Evolutionary conservation across 208 protist genomes (phyloP).

Genomic region (Plasmodiophora brassicae): DNA sequence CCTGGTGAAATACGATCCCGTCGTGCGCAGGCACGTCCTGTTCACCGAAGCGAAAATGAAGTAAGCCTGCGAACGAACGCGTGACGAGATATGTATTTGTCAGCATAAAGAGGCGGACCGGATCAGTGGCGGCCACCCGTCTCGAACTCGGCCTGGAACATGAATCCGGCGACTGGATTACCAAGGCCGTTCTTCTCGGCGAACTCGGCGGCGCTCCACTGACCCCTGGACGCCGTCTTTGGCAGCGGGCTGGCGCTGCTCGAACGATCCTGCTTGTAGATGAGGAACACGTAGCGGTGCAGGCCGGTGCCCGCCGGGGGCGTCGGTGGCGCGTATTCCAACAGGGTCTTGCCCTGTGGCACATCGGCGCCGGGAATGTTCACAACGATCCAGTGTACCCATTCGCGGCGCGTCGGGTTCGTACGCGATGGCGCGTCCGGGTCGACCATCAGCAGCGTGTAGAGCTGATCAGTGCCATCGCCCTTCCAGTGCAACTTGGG

Average conservation of each 20-base stretch:
- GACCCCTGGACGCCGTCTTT: too few species aligned
- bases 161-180: too few species aligned
- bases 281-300: slow-evolving; percentile 48
- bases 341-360: slow-evolving; percentile 28
- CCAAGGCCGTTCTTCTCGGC: too few species aligned
- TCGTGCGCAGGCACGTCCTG: neutral
- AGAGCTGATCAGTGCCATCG: slow-evolving; percentile 1
- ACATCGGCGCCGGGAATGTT: slow-evolving; percentile 45
- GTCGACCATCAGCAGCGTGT: slow-evolving; percentile 46
- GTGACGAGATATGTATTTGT: too few species aligned
- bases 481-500: neutral
- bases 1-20: neutral
- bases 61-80: neutral
- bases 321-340: slow-evolving; percentile 22
- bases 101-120: too few species aligned
- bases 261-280: slow-evolving; percentile 20
- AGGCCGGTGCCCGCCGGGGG: slow-evolving; percentile 42
- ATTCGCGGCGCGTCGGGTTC: slow-evolving; percentile 36
- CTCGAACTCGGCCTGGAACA: too few species aligned
- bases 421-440: slow-evolving; percentile 42
- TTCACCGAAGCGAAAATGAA: slow-evolving; percentile 30
- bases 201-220: too few species aligned
- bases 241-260: too few species aligned
- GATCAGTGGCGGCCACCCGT: too few species aligned
- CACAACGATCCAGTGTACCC: slow-evolving; percentile 47